phyloP scores from a whole-genome alignment of 331 rosid genomes.

The Quercus phellos region DNA sequence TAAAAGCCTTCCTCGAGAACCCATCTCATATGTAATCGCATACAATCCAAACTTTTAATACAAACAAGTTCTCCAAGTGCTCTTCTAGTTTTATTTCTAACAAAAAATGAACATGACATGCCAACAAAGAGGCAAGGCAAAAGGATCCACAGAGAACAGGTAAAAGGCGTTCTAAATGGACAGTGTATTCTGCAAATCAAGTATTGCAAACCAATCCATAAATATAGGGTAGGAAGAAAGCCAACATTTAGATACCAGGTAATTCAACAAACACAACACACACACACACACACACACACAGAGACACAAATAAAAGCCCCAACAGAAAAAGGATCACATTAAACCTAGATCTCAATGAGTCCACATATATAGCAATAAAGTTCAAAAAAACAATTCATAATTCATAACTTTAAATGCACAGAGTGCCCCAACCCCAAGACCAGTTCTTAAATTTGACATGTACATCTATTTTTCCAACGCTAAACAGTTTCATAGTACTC shows the following conservation, averaged over 20 bases:
- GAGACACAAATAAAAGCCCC: not conserved
- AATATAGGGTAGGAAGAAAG: not conserved
- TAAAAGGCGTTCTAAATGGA: not conserved
- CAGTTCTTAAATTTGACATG: not conserved
- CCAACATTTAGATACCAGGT: not conserved
- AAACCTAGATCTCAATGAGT: not conserved
- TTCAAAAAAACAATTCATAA: not conserved
- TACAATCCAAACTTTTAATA: constrained; percentile 44
- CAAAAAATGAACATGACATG: constrained; percentile 38
- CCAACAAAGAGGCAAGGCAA: constrained; percentile 27
- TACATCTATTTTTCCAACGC: not conserved
- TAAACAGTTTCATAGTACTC: not conserved
- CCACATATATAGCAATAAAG: not conserved
- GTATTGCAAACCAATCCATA: not conserved
- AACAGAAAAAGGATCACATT: not conserved
- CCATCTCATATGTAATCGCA: constrained; percentile 91
- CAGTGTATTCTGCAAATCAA: constrained; percentile 19
- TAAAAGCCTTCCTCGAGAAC: constrained; percentile 83
- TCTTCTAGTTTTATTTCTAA: constrained; percentile 28
- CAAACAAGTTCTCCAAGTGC: constrained; percentile 11
- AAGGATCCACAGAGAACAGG: not conserved
- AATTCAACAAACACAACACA: not conserved
- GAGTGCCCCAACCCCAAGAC: not conserved
- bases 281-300: not conserved
- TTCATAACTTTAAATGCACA: not conserved